phyloP scores from a whole-genome alignment of 2,329 filamentous ascomycete genomes.

The Penicillium fuscoglaucum region DNA sequence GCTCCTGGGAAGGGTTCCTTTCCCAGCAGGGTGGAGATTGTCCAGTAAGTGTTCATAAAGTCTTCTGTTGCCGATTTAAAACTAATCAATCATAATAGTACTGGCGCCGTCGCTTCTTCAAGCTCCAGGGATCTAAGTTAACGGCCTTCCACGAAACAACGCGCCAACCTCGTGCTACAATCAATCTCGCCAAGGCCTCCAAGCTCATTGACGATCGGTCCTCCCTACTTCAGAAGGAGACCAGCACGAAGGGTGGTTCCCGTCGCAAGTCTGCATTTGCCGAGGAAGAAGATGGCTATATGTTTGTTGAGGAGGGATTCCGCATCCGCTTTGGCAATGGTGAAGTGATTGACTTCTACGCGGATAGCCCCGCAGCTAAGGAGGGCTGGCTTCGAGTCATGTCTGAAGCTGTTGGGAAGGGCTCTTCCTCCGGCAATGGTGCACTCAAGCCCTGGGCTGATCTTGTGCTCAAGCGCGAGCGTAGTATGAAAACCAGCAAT shows the following conservation, averaged over 20 bases:
- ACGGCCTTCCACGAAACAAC: conserved; percentile 97
- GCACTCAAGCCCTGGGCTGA: conserved; percentile 62
- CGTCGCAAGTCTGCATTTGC: conserved; percentile 93
- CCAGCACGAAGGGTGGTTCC: conserved; percentile 70
- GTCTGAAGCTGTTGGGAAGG: conserved; percentile 66
- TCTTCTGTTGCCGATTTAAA: background rate
- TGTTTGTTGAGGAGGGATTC: conserved; percentile 99
- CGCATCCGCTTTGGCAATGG: conserved; percentile 97
- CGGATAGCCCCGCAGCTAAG: conserved; percentile 82
- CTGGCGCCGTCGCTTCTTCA: conserved; percentile 98
- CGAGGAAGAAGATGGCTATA: conserved; percentile 98
- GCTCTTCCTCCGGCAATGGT: conserved; percentile 44
- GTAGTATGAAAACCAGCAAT: conserved; percentile 37
- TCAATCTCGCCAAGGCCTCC: conserved; percentile 90
- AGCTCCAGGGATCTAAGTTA: conserved; percentile 83
- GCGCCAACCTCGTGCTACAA: conserved; percentile 90
- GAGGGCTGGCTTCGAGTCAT: conserved; percentile 93
- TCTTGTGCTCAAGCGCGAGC: conserved; percentile 55
- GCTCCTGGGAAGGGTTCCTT: conserved; percentile 82
- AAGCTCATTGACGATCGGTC: conserved; percentile 91
- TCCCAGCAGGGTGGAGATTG: conserved; percentile 98
- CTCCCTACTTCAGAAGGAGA: conserved; percentile 79
- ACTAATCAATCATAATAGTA: conserved; percentile 59
- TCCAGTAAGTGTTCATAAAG: conserved; percentile 66
- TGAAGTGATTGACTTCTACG: conserved; percentile 98